Conservation (phyloP, 768 basidiomycete species). For the Suillus subaureus region DNA sequence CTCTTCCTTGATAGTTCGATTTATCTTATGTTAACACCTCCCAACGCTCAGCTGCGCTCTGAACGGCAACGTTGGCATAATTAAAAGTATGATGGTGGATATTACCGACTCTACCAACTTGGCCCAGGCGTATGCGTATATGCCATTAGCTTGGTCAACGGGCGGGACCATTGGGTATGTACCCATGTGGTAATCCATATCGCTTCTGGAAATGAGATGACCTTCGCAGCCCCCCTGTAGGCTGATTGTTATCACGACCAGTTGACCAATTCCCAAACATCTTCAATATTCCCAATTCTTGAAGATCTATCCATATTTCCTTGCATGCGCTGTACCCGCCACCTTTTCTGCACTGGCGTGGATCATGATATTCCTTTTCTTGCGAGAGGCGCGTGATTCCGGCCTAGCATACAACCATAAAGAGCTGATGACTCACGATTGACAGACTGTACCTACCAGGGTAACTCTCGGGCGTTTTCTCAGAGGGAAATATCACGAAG, state of each 20-base stretch:
- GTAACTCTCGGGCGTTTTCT: slow-evolving; percentile 31
- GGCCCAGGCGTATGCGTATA: slow-evolving; percentile 65
- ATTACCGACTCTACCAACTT: slow-evolving; percentile 74
- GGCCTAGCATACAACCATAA: not conserved
- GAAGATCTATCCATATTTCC: slow-evolving; percentile 71
- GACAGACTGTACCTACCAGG: slow-evolving; percentile 36
- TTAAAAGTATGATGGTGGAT: slow-evolving; percentile 76
- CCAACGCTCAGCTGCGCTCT: slow-evolving; percentile 53
- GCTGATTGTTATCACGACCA: slow-evolving; percentile 68
- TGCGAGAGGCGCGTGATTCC: slow-evolving; percentile 51
- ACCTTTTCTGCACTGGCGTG: slow-evolving; percentile 59
- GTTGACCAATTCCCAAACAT: slow-evolving; percentile 63
- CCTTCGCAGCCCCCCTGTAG: slow-evolving; percentile 60
- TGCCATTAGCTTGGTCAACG: slow-evolving; percentile 55
- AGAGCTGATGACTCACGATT: slow-evolving; percentile 8
- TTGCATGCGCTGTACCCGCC: slow-evolving; percentile 69
- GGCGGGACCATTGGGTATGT: slow-evolving; percentile 49
- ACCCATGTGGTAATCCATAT: not conserved
- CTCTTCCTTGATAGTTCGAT: slow-evolving; percentile 1
- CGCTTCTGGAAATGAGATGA: not conserved
- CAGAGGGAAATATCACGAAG: slow-evolving; percentile 17
- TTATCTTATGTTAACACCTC: slow-evolving; percentile 6
- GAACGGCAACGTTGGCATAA: slow-evolving; percentile 70
- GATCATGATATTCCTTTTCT: slow-evolving; percentile 51
- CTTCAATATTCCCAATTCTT: slow-evolving; percentile 61